Percentiles rank a stretch among this genome's conserved stretches.
Conservation (phyloP, 768 basidiomycete genomes). For the Suillus sp. region DNA sequence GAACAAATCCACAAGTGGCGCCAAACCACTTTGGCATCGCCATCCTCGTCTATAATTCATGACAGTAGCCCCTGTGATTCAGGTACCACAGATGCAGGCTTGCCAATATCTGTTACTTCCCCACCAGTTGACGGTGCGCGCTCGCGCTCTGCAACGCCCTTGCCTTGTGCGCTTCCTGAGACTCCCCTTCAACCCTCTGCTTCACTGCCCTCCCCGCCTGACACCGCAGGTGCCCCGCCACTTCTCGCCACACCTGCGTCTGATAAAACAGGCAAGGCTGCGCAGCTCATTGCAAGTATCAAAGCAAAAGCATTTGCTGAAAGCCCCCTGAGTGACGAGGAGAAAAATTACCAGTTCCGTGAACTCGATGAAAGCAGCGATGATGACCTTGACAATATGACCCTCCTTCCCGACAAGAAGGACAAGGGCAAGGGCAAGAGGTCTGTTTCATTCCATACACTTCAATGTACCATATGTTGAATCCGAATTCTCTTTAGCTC, state of each 20-base stretch:
- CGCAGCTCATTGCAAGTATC: conserved; percentile 62
- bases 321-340: conserved; percentile 47
- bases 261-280: conserved; percentile 46
- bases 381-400: conserved; percentile 37
- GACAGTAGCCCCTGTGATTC: conserved; percentile 9
- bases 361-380: conserved; percentile 56
- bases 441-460: conserved; percentile 12
- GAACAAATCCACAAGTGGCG: conserved; percentile 49
- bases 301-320: conserved; percentile 62
- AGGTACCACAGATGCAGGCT: neutral
- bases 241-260: conserved; percentile 36
- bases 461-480: neutral
- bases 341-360: conserved; percentile 37
- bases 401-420: conserved; percentile 18
- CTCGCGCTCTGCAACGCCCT: conserved; percentile 10
- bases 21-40: conserved; percentile 29
- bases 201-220: conserved; percentile 26
- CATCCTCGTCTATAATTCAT: conserved; percentile 16
- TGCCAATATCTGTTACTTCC: conserved; percentile 6
- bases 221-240: conserved; percentile 24
- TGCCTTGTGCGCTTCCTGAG: conserved; percentile 17
- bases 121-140: conserved; percentile 15
- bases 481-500: conserved; percentile 16
- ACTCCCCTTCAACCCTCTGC: conserved; percentile 18
- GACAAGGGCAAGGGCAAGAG: conserved; percentile 12